phyloP scores from a whole-genome alignment of 441 rosid species.

The Syzygium malaccense region DNA sequence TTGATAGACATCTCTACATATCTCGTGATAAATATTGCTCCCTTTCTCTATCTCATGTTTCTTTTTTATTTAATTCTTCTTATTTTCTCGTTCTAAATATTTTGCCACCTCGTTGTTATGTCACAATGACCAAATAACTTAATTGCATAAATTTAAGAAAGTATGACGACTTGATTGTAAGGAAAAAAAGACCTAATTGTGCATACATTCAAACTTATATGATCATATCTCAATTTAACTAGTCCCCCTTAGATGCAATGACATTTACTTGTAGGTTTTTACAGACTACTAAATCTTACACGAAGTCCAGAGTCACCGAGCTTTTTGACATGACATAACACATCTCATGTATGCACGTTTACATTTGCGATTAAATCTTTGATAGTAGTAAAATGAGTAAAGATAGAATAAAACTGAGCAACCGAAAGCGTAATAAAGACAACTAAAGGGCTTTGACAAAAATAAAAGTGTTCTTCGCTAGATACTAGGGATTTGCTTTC shows the following conservation, averaged over 20 bases:
- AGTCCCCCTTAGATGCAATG: not conserved
- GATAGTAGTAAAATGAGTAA: not conserved
- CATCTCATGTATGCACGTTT: not conserved
- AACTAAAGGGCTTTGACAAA: not conserved
- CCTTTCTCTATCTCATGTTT: not conserved
- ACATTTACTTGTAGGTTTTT: not conserved
- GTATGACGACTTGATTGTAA: not conserved
- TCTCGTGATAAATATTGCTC: not conserved
- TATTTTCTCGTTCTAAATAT: not conserved
- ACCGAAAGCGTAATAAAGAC: not conserved
- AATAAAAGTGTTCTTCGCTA: not conserved
- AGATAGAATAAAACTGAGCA: not conserved
- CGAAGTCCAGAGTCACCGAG: not conserved
- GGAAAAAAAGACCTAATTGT: not conserved
- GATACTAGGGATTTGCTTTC: not conserved
- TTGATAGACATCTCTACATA: not conserved
- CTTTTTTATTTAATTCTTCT: not conserved
- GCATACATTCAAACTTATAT: not conserved
- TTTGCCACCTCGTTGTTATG: not conserved
- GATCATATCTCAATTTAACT: not conserved
- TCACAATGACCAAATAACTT: not conserved
- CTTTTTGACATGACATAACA: not conserved
- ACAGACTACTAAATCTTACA: not conserved
- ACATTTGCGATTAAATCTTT: not conserved
- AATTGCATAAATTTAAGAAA: not conserved